Percentiles rank a stretch among this genome's conserved stretches.
These are phyloP conservation scores for Hypsizygus marmoreus DNA, from an alignment of 768 basidiomycete genomes.

Conservation along the genomic window DNA sequence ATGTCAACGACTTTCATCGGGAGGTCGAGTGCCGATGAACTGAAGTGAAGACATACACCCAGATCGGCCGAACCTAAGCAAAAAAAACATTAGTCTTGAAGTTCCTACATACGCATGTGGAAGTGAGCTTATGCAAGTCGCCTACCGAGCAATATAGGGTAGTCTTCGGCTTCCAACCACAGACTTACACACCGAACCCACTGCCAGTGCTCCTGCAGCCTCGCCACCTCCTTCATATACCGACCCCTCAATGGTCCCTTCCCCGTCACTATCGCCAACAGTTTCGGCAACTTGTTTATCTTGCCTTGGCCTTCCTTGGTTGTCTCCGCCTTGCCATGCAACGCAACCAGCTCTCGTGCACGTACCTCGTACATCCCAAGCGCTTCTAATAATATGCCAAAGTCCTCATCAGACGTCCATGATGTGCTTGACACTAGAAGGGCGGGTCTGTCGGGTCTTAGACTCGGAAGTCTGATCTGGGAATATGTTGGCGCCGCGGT, in stretches of 20 bases:
- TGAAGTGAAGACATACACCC: constrained; percentile 88
- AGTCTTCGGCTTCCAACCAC: constrained; percentile 91
- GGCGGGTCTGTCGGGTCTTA: constrained; percentile 77
- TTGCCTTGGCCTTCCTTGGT: constrained; percentile 1
- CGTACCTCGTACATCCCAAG: constrained; percentile 68
- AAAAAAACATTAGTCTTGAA: neutral
- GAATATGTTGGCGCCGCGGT: constrained; percentile 31
- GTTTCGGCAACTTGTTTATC: constrained; percentile 56
- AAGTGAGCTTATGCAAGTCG: constrained; percentile 14
- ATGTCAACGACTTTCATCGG: constrained; percentile 99
- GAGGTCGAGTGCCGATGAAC: constrained; percentile 87
- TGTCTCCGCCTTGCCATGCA: constrained; percentile 1
- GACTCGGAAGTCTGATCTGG: constrained; percentile 41
- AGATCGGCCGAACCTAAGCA: constrained; percentile 82
- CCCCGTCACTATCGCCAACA: constrained; percentile 87
- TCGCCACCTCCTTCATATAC: constrained; percentile 73
- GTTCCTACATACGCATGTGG: neutral
- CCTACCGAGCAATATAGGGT: constrained; percentile 85
- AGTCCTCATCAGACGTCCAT: constrained; percentile 98
- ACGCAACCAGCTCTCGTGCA: constrained; percentile 35
- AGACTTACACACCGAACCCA: constrained; percentile 78
- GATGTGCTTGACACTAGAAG: constrained; percentile 90
- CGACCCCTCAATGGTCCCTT: constrained; percentile 76
- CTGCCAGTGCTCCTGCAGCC: constrained; percentile 67
- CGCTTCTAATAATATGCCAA: constrained; percentile 78